phyloP scores from a whole-genome alignment of 768 basidiomycete species.

The Collybia sordida region DNA sequence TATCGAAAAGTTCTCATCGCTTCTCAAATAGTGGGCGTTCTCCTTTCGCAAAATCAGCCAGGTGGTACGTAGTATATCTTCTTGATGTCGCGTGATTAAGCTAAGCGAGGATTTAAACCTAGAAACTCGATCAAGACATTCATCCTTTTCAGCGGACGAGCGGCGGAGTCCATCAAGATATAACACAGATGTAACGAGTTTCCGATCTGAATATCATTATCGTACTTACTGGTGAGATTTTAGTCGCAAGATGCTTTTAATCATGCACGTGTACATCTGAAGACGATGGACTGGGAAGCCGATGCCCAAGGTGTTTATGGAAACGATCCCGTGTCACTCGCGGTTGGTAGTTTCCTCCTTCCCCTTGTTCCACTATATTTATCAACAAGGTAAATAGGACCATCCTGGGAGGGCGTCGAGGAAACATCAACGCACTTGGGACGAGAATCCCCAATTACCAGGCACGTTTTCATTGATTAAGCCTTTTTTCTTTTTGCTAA shows the following conservation, averaged over 20 bases:
- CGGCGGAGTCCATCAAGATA: slow-evolving; percentile 44
- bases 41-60: slow-evolving; percentile 47
- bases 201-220: neutral
- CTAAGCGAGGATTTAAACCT: slow-evolving; percentile 7
- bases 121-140: slow-evolving; percentile 50
- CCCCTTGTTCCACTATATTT: no score
- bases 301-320: slow-evolving; percentile 43
- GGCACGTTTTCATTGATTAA: slow-evolving; percentile 26
- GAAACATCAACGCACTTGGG: slow-evolving; percentile 67
- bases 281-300: slow-evolving; percentile 46
- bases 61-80: neutral
- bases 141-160: slow-evolving; percentile 51
- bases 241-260: slow-evolving; percentile 37
- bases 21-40: slow-evolving; percentile 39
- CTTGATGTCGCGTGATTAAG: no score
- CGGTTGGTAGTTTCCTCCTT: slow-evolving; percentile 29
- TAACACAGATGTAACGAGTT: slow-evolving; percentile 37
- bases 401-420: slow-evolving; percentile 35
- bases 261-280: slow-evolving; percentile 38
- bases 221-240: slow-evolving; percentile 1
- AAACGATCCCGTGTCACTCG: slow-evolving; percentile 39
- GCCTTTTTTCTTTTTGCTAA: slow-evolving; percentile 5
- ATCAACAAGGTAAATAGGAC: slow-evolving; percentile 28
- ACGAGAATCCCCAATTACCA: slow-evolving; percentile 46
- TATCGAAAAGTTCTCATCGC: slow-evolving; percentile 13